Evolutionary conservation across 2,329 filamentous ascomycete genomes (phyloP).

Genomic region (Balansia obtecta): DNA sequence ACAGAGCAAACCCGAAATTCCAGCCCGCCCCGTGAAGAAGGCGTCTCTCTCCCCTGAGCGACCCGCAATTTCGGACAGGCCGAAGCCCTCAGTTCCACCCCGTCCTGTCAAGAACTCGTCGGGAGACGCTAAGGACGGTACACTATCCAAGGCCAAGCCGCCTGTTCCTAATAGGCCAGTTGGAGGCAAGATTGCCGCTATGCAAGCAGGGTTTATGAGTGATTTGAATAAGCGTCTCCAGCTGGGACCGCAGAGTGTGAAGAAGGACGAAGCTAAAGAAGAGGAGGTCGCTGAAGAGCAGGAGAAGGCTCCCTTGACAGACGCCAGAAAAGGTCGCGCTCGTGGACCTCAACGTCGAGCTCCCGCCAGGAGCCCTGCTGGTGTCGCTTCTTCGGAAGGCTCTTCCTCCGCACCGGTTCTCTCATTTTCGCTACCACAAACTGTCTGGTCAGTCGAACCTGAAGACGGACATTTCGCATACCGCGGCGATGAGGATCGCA

Average conservation of each 20-base stretch:
- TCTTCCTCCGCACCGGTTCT: slow-evolving; percentile 22
- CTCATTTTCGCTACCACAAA: slow-evolving; percentile 34
- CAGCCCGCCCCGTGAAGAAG: slow-evolving; percentile 25
- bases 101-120: slow-evolving; percentile 43
- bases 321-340: slow-evolving; percentile 83
- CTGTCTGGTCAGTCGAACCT: slow-evolving; percentile 39
- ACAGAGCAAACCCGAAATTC: slow-evolving; percentile 17
- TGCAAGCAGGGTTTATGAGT: slow-evolving; percentile 85
- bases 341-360: slow-evolving; percentile 74
- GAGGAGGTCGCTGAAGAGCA: slow-evolving; percentile 43
- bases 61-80: slow-evolving; percentile 41
- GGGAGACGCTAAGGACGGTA: slow-evolving; percentile 27
- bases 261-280: slow-evolving; percentile 55
- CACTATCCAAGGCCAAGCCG: slow-evolving; percentile 62
- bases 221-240: slow-evolving; percentile 85
- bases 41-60: slow-evolving; percentile 27
- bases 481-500: slow-evolving; percentile 8
- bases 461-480: slow-evolving; percentile 32
- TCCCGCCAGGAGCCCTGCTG: slow-evolving; percentile 37
- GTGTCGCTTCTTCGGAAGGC: slow-evolving; percentile 16
- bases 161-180: slow-evolving; percentile 61
- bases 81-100: slow-evolving; percentile 48
- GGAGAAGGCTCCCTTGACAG: slow-evolving; percentile 68
- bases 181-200: slow-evolving; percentile 76
- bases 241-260: slow-evolving; percentile 69